Conservation (phyloP, 208 protist genomes). For the Wallacemonas sp. region DNA sequence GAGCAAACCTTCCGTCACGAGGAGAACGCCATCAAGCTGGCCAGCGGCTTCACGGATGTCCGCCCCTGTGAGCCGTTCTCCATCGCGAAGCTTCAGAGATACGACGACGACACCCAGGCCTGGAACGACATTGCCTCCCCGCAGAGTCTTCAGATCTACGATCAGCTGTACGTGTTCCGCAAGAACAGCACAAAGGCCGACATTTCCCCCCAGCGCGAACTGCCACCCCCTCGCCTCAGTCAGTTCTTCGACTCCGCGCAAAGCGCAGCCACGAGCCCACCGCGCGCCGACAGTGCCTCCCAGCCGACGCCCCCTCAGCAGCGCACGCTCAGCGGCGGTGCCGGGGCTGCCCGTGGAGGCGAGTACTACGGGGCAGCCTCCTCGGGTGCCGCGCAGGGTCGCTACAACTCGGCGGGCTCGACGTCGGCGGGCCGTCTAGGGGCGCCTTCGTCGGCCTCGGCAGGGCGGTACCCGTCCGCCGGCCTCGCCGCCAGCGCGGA, state of each 20-base stretch:
- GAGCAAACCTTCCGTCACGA: slow-evolving; percentile 70
- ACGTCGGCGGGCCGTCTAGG: neutral
- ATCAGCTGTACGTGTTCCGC: slow-evolving; percentile 84
- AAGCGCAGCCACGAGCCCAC: neutral
- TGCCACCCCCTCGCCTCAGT: slow-evolving; percentile 59
- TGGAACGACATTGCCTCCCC: slow-evolving; percentile 56
- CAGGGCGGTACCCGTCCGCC: neutral
- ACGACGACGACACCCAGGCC: slow-evolving; percentile 67
- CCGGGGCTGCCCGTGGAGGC: neutral
- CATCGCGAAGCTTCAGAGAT: slow-evolving; percentile 64
- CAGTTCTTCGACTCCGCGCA: slow-evolving; percentile 40
- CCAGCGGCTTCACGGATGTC: slow-evolving; percentile 32
- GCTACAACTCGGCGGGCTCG: neutral
- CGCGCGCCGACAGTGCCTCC: neutral
- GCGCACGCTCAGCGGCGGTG: slow-evolving; percentile 5
- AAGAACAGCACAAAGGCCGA: slow-evolving; percentile 75
- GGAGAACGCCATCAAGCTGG: slow-evolving; percentile 56
- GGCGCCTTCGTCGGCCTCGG: neutral
- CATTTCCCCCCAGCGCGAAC: slow-evolving; percentile 71
- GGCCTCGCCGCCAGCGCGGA: neutral
- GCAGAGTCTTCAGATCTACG: slow-evolving; percentile 54
- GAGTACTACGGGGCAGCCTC: neutral
- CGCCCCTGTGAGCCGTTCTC: slow-evolving; percentile 78
- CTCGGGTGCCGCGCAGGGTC: neutral
- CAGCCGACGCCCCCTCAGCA: neutral